Conservation (phyloP, 225 moss, liverwort and hornwort species). For the Lunularia cruciata region DNA sequence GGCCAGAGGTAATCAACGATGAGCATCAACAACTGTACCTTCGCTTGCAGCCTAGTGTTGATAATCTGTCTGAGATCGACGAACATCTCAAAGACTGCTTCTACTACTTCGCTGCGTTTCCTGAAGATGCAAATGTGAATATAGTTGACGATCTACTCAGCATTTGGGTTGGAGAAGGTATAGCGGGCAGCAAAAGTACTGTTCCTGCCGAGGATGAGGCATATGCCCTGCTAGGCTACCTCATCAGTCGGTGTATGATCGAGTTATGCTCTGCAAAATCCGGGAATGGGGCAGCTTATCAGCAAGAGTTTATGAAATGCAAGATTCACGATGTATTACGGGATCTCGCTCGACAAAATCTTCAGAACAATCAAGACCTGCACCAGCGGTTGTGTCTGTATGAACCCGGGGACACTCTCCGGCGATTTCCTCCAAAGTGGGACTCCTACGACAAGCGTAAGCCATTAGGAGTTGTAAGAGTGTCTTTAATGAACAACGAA, state of each 20-base stretch:
- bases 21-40: conserved; percentile 39
- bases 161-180: conserved; percentile 39
- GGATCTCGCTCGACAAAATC: conserved; percentile 38
- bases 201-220: conserved; percentile 27
- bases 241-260: conserved; percentile 44
- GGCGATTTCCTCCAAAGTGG: conserved; percentile 40
- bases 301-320: conserved; percentile 2
- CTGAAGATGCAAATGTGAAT: conserved; percentile 29
- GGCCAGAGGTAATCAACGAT: conserved; percentile 23
- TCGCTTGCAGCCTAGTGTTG: conserved; percentile 35
- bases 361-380: conserved; percentile 21
- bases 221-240: conserved; percentile 40
- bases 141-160: conserved; percentile 28
- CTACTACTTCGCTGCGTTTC: conserved; percentile 47
- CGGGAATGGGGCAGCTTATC: too few species aligned
- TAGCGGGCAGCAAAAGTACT: conserved; percentile 14
- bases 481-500: too few species aligned
- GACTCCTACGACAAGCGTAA: neutral
- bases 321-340: conserved; percentile 52
- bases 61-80: conserved; percentile 5
- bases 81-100: conserved; percentile 35
- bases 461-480: too few species aligned
- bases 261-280: conserved; percentile 12
- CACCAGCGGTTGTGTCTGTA: conserved; percentile 36
- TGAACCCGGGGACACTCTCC: conserved; percentile 36